phyloP scores from a whole-genome alignment of 768 basidiomycete species.

The Cytidiella melzeri region DNA sequence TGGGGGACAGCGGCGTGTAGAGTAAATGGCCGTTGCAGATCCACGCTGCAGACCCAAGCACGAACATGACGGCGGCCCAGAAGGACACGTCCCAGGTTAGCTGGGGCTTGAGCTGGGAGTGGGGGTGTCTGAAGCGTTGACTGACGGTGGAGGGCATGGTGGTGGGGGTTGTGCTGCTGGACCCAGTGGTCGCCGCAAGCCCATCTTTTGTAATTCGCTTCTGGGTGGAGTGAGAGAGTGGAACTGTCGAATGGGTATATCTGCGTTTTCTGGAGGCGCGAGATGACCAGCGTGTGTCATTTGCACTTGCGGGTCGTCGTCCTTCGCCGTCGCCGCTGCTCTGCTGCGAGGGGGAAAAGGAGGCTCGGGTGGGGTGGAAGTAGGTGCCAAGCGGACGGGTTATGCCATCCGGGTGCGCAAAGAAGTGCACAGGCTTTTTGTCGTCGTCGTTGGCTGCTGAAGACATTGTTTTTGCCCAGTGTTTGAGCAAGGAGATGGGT shows the following conservation, averaged over 20 bases:
- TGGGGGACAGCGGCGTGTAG: constrained; percentile 38
- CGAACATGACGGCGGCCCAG: constrained; percentile 22
- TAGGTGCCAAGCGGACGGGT: constrained; percentile 3
- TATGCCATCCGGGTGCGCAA: neutral
- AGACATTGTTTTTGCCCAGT: too few species aligned
- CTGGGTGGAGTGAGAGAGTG: neutral
- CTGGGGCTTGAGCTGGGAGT: constrained; percentile 15
- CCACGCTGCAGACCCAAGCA: constrained; percentile 19
- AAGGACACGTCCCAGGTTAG: constrained; percentile 20
- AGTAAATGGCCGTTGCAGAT: constrained; percentile 51
- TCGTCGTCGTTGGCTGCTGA: too few species aligned
- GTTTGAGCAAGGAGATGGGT: too few species aligned
- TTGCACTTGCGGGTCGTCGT: constrained; percentile 4
- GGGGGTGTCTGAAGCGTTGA: constrained; percentile 14
- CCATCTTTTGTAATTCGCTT: neutral
- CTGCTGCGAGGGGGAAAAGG: constrained; percentile 20
- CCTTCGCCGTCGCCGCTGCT: neutral
- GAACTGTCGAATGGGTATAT: constrained; percentile 12
- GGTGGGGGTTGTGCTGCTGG: constrained; percentile 1
- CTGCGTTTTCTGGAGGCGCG: constrained; percentile 25
- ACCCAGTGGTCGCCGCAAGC: neutral
- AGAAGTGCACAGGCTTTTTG: neutral
- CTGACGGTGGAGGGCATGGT: constrained; percentile 5
- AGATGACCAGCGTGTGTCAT: constrained; percentile 37
- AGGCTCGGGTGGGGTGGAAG: constrained; percentile 33